These are phyloP conservation scores for Curvularia spicifera DNA, from an alignment of 2,329 filamentous ascomycete genomes.

Conservation along the genomic window DNA sequence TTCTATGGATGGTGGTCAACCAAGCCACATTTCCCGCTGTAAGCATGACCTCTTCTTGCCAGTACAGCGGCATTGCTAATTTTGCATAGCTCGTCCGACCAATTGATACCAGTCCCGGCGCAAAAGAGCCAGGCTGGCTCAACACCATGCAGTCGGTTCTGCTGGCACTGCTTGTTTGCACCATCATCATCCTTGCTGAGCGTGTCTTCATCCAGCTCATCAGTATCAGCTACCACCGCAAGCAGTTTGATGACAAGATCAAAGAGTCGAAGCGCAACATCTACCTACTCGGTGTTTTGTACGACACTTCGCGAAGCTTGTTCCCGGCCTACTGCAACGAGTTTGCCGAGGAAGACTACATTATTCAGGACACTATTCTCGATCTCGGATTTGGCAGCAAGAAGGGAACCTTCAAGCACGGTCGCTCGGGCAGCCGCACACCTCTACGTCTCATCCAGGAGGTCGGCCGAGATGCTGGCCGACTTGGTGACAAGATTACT, in stretches of 20 bases:
- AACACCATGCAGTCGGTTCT: conserved; percentile 68
- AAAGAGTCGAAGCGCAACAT: conserved; percentile 89
- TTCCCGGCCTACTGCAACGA: conserved; percentile 94
- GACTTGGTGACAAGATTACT: conserved; percentile 90
- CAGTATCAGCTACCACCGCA: conserved; percentile 83
- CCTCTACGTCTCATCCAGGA: conserved; percentile 79
- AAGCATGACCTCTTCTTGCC: neutral
- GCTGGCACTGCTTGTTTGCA: conserved; percentile 70
- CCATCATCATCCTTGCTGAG: conserved; percentile 75
- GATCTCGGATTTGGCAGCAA: conserved; percentile 68
- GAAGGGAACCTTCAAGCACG: conserved; percentile 55
- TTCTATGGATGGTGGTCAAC: conserved; percentile 65
- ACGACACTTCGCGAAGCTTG: conserved; percentile 84
- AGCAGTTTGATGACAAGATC: conserved; percentile 82
- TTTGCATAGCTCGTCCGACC: conserved; percentile 15
- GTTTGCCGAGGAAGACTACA: conserved; percentile 88
- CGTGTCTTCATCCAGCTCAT: conserved; percentile 82
- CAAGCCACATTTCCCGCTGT: conserved; percentile 64
- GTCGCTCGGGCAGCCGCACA: conserved; percentile 68
- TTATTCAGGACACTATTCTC: conserved; percentile 75
- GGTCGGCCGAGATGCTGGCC: conserved; percentile 69
- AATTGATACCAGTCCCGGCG: conserved; percentile 19
- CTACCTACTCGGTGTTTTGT: conserved; percentile 79
- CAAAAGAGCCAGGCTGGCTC: conserved; percentile 54
- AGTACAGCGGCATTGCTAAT: neutral